phyloP scores from a whole-genome alignment of 176 grass and related monocot genomes.

The Eragrostis curvula region DNA sequence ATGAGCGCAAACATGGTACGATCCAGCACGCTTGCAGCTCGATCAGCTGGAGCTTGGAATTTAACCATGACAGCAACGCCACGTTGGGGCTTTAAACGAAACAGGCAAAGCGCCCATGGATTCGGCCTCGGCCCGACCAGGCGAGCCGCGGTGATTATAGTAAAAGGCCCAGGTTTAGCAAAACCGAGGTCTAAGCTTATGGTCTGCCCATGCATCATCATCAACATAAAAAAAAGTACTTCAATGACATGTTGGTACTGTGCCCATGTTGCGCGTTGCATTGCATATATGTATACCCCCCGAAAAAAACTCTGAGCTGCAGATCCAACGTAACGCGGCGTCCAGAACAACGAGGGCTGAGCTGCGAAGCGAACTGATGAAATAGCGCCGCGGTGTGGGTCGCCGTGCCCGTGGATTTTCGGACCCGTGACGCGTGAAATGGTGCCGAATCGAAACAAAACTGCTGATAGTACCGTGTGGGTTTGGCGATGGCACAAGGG shows the following conservation, averaged over 20 bases:
- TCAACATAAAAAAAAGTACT: background rate
- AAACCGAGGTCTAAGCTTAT: background rate
- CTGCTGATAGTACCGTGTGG: no score
- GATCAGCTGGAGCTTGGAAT: background rate
- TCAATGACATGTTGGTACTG: background rate
- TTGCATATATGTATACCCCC: background rate
- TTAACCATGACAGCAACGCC: background rate
- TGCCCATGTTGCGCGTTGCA: background rate
- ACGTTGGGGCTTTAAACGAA: background rate
- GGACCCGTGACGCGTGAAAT: background rate
- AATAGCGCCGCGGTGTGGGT: background rate
- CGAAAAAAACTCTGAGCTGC: background rate
- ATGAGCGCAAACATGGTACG: no score
- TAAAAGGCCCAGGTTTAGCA: conserved; percentile 10
- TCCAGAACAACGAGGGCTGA: background rate
- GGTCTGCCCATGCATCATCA: background rate
- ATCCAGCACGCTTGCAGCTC: no score
- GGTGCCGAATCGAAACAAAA: background rate
- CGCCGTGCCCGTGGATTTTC: background rate
- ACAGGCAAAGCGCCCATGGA: conserved; percentile 11
- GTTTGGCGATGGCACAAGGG: no score
- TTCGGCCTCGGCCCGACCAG: background rate
- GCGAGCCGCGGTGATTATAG: background rate
- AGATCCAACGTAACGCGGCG: background rate
- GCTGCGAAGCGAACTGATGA: background rate